Evolutionary conservation across 2,329 filamentous ascomycete species (phyloP), one percentile per base, ranked within the genome.

Genomic region (Chrysosporium queenslandicum): DNA sequence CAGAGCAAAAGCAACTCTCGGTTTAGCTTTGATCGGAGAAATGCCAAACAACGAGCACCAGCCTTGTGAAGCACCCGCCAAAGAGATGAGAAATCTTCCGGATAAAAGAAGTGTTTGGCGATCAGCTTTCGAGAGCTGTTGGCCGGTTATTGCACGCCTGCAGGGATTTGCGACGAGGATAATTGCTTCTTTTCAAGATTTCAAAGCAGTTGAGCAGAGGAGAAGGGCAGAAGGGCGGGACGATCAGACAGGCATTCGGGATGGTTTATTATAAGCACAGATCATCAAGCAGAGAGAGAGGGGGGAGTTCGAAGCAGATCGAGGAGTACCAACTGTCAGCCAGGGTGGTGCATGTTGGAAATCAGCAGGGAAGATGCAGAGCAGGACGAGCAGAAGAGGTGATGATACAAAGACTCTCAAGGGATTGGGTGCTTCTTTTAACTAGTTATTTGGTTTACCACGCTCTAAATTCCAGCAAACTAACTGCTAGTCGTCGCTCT

Each of bases 131-230:
- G 42, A 32, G 42, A 45, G 42, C 27, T 32, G 5, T 32, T 32
- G 42, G 16, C 23, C 12, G 39, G 39, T 41, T 25, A 4, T 41
- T 23, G 11, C 9, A 32, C 27, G 25, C 14, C 25, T 29, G 27
- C 42, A 45, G 42, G 42, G 42, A 45, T 45, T 45, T 25, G 42
- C 25, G 27, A 30, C 42, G 42, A 45, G 27, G 42, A 45, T 45
- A 45, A 45, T 45, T 45, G 42, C 42, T 45, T 29, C 42, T 45
- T 45, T 41, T 43, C 25, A n/a, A 27, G 39, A 42, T 41, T 25
- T 25, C 16, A 21, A n/a, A 43, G 21, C 20, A 27, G 12, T 43
- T 27, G 20, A 36, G n/a, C n/a, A n/a, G n/a, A n/a, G n/a, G n/a
- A n/a, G n/a, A n/a, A n/a, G n/a, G 7, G 27, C n/a, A 29, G 40